Conservation (phyloP, 2,329 filamentous ascomycete species). For the Colletotrichum sp. region DNA sequence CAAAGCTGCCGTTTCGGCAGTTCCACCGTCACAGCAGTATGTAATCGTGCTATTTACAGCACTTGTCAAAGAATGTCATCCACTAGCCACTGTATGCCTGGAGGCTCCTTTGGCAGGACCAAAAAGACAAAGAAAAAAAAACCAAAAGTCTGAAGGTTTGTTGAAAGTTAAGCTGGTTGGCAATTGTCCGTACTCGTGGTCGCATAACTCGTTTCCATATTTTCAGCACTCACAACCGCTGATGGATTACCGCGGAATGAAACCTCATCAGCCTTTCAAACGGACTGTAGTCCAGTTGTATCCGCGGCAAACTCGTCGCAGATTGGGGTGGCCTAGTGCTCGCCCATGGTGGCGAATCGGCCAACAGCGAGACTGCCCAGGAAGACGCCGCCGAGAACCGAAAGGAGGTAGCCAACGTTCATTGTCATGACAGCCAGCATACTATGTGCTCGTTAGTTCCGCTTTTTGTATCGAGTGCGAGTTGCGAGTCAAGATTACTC, state of each 20-base stretch:
- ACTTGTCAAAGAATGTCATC: not conserved
- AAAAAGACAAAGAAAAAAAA: not conserved
- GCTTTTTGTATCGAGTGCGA: not conserved
- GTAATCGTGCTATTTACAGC: not conserved
- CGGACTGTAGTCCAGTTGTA: not conserved
- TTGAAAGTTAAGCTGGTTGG: not conserved
- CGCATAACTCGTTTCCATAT: not conserved
- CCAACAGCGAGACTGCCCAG: conserved; percentile 84
- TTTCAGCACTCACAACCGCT: not conserved
- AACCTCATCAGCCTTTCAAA: not conserved
- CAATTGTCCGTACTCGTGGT: not conserved
- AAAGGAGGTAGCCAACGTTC: conserved; percentile 85
- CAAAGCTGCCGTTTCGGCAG: not conserved
- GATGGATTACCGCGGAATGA: not conserved
- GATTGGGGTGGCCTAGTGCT: conserved; percentile 43
- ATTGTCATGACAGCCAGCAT: conserved; percentile 94
- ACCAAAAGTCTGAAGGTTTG: not conserved
- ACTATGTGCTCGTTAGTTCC: conserved; percentile 44
- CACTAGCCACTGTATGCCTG: not conserved
- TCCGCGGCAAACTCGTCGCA: not conserved
- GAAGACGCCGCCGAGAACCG: conserved; percentile 79
- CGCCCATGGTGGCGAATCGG: conserved; percentile 61
- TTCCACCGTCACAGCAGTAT: not conserved
- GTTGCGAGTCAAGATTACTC: conserved; percentile 42
- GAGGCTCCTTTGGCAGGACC: not conserved